A percentile compares a stretch with the other conserved stretches of the same genome.
Conservation (phyloP, 805 yeast species). For the Clavispora carvajalis region DNA sequence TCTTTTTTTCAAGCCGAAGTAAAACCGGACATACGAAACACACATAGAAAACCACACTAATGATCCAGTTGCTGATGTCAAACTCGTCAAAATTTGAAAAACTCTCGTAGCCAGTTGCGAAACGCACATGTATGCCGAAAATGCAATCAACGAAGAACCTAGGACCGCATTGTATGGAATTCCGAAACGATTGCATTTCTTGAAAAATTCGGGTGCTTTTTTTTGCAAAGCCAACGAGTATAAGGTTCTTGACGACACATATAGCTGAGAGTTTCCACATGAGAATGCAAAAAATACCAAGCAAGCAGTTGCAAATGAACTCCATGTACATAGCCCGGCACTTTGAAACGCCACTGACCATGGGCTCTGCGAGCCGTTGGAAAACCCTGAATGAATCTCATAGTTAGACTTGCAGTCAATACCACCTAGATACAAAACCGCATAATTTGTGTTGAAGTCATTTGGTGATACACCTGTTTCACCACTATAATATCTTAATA, state of each 20-base stretch:
- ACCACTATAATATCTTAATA: conserved; percentile 49
- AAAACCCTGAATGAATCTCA: conserved; percentile 27
- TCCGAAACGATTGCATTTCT: conserved; percentile 56
- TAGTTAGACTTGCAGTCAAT: conserved; percentile 23
- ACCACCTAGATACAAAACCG: conserved; percentile 33
- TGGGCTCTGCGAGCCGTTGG: conserved; percentile 41
- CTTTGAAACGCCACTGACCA: conserved; percentile 42
- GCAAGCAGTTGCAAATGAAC: conserved; percentile 39
- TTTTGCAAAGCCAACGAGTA: conserved; percentile 43
- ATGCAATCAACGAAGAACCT: conserved; percentile 56
- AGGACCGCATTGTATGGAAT: conserved; percentile 71
- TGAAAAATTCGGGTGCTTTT: conserved; percentile 58
- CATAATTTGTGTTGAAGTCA: conserved; percentile 22
- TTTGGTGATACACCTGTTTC: conserved; percentile 22
- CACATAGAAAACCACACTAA: conserved; percentile 78
- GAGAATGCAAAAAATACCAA: conserved; percentile 43
- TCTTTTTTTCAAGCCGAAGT: conserved; percentile 53
- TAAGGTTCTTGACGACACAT: conserved; percentile 38
- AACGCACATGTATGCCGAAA: conserved; percentile 57
- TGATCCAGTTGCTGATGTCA: conserved; percentile 70
- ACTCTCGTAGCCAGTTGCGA: conserved; percentile 53
- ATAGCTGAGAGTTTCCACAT: conserved; percentile 42
- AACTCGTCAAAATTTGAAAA: conserved; percentile 61
- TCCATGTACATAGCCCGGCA: conserved; percentile 30
- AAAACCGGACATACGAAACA: conserved; percentile 57